Percentiles rank a stretch among this genome's conserved stretches.
Evolutionary conservation across 2,329 filamentous ascomycete species (phyloP).

Genomic region (Arthrobotrys pseudoclavata): DNA sequence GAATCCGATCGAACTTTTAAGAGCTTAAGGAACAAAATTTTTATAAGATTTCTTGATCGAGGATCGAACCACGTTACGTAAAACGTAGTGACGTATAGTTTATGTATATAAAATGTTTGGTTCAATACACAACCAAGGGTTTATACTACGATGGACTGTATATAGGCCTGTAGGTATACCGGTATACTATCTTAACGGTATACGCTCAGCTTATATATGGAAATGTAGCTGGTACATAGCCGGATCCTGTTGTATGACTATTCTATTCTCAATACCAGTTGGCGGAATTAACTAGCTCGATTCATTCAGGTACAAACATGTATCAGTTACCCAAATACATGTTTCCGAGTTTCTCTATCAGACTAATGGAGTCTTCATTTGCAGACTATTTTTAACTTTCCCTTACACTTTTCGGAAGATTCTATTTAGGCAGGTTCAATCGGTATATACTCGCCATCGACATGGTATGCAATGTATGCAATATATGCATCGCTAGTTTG

Average conservation of each 20-base stretch:
- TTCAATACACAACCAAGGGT: too few relatives aligned
- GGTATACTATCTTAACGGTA: too few relatives aligned
- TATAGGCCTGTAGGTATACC: too few relatives aligned
- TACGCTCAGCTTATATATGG: not conserved
- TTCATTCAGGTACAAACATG: not conserved
- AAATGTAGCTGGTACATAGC: not conserved
- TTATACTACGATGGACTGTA: not conserved
- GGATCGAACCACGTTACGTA: too few relatives aligned
- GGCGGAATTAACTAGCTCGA: not conserved
- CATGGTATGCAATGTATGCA: not conserved
- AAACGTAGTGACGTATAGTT: too few relatives aligned
- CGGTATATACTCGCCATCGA: not conserved
- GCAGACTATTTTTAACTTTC: not conserved
- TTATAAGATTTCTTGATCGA: too few relatives aligned
- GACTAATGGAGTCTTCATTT: constrained; percentile 7
- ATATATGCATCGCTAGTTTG: not conserved
- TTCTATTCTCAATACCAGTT: not conserved
- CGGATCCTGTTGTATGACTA: not conserved
- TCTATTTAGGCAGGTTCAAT: not conserved
- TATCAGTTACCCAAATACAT: not conserved
- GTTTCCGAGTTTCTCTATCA: not conserved
- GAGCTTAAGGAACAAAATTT: not conserved
- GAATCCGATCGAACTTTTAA: not conserved
- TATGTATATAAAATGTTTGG: too few relatives aligned
- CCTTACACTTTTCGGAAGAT: not conserved